Evolutionary conservation across 2,329 filamentous ascomycete species (phyloP), one percentile per base, ranked within the genome.

Genomic region (Exophiala sideris): DNA sequence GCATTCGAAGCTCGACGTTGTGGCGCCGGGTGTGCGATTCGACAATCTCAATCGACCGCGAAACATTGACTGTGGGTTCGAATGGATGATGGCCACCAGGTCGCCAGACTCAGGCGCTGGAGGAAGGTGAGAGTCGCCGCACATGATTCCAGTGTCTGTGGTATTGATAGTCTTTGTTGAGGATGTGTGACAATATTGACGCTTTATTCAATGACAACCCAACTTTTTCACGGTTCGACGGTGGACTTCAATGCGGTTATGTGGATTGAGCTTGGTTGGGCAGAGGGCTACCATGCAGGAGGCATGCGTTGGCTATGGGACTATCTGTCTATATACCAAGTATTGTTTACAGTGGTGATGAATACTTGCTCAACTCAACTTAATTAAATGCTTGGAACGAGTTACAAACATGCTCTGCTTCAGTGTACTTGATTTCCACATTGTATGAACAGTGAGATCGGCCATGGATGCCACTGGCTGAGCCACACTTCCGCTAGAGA

Each of bases 11-110:
- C 45, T 58, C 14, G 58, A 58, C 16, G 35, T 48, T 14, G 56
- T 58, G 3, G 50, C 47, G 24, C 52, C 52, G 4, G 50, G 52
- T 11, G 32, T 35, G 7, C 50, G 52, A 36, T 62, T 62, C 5
- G 56, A 59, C 12, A 62, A 39, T 11, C 40, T 51, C 20, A 62
- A 39, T n/a, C 56, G 40, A 3, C 54, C 59, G 14, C 32, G 53
- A 35, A 61, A 61, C 2, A 48, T 48, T n/a, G 59, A 53, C 12
- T 55, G 50, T 34, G 59, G 33, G 12, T 46, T 49, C 3, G 62
- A 55, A 35, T 64, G 62, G 49, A 64, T 64, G 50, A 62, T 56
- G 14, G 62, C 62, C 9, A 64, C 48, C 16, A 62, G 54, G 38
- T 60, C 56, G 42, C 52, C 56, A 14, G 62, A 64, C 24, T 64